Conservation (phyloP, 208 protist species). For the Crithidia bombi region DNA sequence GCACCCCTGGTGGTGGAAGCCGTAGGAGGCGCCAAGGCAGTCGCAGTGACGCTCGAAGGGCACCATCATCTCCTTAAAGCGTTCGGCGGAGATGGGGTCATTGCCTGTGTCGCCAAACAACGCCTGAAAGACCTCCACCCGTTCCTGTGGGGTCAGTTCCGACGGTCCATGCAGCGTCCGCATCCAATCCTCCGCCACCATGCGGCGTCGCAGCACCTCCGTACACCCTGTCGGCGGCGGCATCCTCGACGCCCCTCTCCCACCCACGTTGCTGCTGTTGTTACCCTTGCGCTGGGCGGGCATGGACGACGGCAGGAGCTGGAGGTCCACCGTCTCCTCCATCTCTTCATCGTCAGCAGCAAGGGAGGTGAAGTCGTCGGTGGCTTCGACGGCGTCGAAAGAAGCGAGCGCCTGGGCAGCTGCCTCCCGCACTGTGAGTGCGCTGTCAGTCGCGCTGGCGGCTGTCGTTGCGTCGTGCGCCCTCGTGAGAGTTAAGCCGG, state of each 20-base stretch:
- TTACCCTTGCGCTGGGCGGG: neutral
- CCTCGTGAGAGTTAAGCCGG: conserved; percentile 1
- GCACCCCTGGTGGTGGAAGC: conserved; percentile 33
- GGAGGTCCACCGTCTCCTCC: conserved; percentile 21
- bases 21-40: conserved; percentile 41
- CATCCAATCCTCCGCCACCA: conserved; percentile 27
- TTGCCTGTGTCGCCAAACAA: conserved; percentile 25
- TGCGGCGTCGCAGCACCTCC: conserved; percentile 27
- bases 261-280: neutral
- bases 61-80: conserved; percentile 35
- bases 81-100: conserved; percentile 29
- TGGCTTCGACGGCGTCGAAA: neutral
- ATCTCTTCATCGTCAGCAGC: neutral
- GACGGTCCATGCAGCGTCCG: conserved; percentile 16
- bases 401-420: conserved; percentile 3
- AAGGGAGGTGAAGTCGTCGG: conserved; percentile 13
- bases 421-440: neutral
- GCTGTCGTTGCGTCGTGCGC: neutral
- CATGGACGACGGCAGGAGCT: conserved; percentile 1
- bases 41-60: conserved; percentile 35
- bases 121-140: conserved; percentile 17
- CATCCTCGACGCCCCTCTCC: neutral
- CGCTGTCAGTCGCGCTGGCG: neutral
- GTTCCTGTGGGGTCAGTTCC: conserved; percentile 27
- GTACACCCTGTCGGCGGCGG: conserved; percentile 9